A percentile compares a stretch with the other conserved stretches of the same genome.
Evolutionary conservation across 441 rosid genomes (phyloP).

Genomic region (Eutrema salsugineum): DNA sequence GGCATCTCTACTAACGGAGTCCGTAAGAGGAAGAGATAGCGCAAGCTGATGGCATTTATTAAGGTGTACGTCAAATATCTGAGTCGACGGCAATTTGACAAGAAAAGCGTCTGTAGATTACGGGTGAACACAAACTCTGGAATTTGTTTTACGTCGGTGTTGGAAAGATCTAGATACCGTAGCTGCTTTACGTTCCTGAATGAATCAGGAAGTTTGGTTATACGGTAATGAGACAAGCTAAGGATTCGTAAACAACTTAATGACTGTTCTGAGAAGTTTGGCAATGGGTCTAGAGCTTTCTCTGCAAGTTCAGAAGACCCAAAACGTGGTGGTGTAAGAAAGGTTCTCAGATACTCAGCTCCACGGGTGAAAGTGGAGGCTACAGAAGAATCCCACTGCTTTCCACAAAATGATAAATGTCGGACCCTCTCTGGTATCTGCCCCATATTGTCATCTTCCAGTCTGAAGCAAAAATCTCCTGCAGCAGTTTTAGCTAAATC

Average conservation of each 20-base stretch:
- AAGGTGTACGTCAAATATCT: conserved; percentile 30
- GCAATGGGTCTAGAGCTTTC: conserved; percentile 15
- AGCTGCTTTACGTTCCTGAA: conserved; percentile 30
- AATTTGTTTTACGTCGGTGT: conserved; percentile 23
- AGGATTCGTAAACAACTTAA: conserved; percentile 29
- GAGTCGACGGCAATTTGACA: conserved; percentile 30
- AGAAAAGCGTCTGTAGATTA: conserved; percentile 35
- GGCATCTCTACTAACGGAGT: conserved; percentile 36
- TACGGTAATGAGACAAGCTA: conserved; percentile 31
- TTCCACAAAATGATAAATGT: conserved; percentile 38
- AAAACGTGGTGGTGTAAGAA: conserved; percentile 29
- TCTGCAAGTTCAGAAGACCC: conserved; percentile 29
- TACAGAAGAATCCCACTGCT: conserved; percentile 18
- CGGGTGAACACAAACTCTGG: conserved; percentile 28
- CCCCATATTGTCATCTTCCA: conserved; percentile 21
- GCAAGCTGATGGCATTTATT: conserved; percentile 33
- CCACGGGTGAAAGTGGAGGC: conserved; percentile 24
- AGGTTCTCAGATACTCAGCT: conserved; percentile 33
- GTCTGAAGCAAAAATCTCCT: conserved; percentile 37
- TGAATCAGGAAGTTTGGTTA: conserved; percentile 29
- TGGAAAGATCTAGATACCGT: conserved; percentile 39
- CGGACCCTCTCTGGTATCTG: conserved; percentile 24
- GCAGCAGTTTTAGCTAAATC: conserved; percentile 38
- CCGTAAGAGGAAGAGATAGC: conserved; percentile 31
- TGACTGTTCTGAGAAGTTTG: too few relatives aligned